These are phyloP conservation scores for Aspergillus sp. DNA, from an alignment of 2,329 filamentous ascomycete genomes.

Conservation along the genomic window DNA sequence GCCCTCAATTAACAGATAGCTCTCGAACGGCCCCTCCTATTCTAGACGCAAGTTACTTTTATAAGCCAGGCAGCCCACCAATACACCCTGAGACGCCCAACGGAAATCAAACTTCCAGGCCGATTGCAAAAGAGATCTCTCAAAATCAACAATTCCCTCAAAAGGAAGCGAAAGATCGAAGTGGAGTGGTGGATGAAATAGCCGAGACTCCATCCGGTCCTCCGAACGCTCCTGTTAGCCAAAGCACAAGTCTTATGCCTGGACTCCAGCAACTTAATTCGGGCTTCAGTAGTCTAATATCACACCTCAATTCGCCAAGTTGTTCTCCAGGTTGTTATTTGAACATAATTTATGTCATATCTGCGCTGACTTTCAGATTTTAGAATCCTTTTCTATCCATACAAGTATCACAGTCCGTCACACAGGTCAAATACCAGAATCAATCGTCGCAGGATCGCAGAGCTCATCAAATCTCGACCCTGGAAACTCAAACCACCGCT, in stretches of 20 bases:
- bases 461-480: neutral
- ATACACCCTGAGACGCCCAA: too few species aligned
- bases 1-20: neutral
- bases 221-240: conserved; percentile 1
- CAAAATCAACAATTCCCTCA: too few species aligned
- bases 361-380: neutral
- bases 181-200: conserved; percentile 8
- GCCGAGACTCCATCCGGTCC: conserved; percentile 15
- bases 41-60: neutral
- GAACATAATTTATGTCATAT: neutral
- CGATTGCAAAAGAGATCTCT: too few species aligned
- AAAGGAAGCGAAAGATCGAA: too few species aligned
- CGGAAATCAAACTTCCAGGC: too few species aligned
- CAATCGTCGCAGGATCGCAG: neutral
- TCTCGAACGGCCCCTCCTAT: neutral
- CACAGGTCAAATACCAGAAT: conserved; percentile 5
- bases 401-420: neutral
- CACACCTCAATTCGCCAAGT: conserved; percentile 1
- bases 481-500: neutral
- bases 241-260: neutral
- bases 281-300: conserved; percentile 1
- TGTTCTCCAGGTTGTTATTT: neutral
- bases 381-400: neutral
- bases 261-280: too few species aligned
- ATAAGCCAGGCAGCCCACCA: too few species aligned